Evolutionary conservation across 345 rosid genomes (phyloP).

Genomic region (Gossypium bickii): DNA sequence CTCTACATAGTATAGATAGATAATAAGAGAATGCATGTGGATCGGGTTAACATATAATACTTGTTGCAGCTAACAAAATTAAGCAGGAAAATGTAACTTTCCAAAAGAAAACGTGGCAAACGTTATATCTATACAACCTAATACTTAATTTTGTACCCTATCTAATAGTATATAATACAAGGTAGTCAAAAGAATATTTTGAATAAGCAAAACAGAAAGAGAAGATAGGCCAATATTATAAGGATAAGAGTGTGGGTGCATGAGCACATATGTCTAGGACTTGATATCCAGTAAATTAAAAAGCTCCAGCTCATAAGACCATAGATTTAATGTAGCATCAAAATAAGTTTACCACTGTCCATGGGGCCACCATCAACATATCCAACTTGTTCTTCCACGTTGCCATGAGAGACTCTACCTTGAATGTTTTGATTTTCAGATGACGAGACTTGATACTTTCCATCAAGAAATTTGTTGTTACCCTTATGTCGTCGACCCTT

Average conservation of each 20-base stretch:
- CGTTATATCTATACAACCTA: background rate
- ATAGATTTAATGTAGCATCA: background rate
- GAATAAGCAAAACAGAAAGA: background rate
- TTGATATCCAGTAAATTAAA: background rate
- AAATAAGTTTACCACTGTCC: constrained; percentile 33
- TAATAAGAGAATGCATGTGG: background rate
- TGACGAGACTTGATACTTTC: constrained; percentile 34
- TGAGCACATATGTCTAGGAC: background rate
- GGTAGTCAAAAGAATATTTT: constrained; percentile 2
- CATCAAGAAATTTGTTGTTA: constrained; percentile 51
- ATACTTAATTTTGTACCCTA: background rate
- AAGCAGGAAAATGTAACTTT: background rate
- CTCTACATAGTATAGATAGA: background rate
- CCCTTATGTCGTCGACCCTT: constrained; percentile 71
- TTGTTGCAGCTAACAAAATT: background rate
- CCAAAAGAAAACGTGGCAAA: background rate
- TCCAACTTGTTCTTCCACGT: constrained; percentile 20
- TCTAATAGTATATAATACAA: background rate
- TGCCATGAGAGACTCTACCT: constrained; percentile 27
- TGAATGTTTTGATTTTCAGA: constrained; percentile 49
- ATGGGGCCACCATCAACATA: constrained; percentile 22
- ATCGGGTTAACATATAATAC: background rate
- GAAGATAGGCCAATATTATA: background rate
- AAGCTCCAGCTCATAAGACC: background rate
- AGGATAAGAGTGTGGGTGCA: background rate